phyloP scores from a whole-genome alignment of 2,329 filamentous ascomycete genomes.

The Ceratocystis lukuohia region DNA sequence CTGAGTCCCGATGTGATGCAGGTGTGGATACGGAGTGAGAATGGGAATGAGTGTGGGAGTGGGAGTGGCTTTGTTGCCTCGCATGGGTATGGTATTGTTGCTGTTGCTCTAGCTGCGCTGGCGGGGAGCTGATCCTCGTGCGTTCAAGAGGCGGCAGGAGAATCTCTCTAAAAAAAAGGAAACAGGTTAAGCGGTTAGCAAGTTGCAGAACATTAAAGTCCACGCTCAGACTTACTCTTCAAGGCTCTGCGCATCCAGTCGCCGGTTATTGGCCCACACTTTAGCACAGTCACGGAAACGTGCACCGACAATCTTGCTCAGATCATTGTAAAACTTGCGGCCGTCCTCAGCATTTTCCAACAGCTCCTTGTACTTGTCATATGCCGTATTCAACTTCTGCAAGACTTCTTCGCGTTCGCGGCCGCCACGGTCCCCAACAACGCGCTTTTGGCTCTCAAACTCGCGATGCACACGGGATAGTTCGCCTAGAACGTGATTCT shows the following conservation, averaged over 20 bases:
- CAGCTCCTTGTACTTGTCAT: slow-evolving; percentile 93
- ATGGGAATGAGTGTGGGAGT: slow-evolving; percentile 17
- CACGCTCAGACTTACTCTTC: slow-evolving; percentile 48
- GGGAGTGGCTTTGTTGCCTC: slow-evolving; percentile 21
- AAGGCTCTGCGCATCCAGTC: slow-evolving; percentile 64
- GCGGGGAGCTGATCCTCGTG: slow-evolving; percentile 11
- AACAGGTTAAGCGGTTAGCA: slow-evolving; percentile 17
- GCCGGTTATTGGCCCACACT: slow-evolving; percentile 65
- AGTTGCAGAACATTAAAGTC: neutral
- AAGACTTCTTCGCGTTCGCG: slow-evolving; percentile 71
- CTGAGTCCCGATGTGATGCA: slow-evolving; percentile 13
- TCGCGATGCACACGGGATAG: slow-evolving; percentile 63
- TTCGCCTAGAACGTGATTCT: slow-evolving; percentile 55
- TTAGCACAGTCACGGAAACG: slow-evolving; percentile 68
- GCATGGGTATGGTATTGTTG: slow-evolving; percentile 28
- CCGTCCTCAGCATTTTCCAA: slow-evolving; percentile 82
- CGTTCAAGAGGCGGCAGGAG: slow-evolving; percentile 36
- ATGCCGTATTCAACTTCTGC: slow-evolving; percentile 79
- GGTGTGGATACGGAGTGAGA: neutral
- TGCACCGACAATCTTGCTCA: slow-evolving; percentile 68
- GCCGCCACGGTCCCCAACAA: slow-evolving; percentile 47
- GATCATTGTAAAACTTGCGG: slow-evolving; percentile 92
- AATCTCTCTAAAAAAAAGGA: slow-evolving; percentile 29
- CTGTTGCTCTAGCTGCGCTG: slow-evolving; percentile 25
- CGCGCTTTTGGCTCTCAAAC: slow-evolving; percentile 59